Percentiles rank a stretch among this genome's conserved stretches.
Evolutionary conservation across 805 yeast species (phyloP).

Genomic region (Myxozyma kluyveri): DNA sequence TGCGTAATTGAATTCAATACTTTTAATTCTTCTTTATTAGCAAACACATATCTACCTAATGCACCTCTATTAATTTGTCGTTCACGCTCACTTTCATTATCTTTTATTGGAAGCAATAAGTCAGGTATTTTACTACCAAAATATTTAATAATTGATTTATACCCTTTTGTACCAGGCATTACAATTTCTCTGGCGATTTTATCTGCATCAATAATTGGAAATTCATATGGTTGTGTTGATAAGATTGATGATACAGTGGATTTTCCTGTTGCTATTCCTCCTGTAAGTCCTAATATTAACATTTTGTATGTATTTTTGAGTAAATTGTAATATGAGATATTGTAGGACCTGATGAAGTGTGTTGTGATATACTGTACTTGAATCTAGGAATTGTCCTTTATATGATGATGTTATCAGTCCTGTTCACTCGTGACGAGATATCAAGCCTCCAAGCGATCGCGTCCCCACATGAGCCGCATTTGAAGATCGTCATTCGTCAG

Average conservation of each 20-base stretch:
- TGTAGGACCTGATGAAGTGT: too few species aligned
- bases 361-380: too few species aligned
- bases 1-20: conserved; percentile 75
- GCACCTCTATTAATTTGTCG: conserved; percentile 62
- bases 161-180: conserved; percentile 72
- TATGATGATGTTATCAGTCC: too few species aligned
- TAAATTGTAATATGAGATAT: too few species aligned
- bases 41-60: conserved; percentile 74
- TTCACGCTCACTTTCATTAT: conserved; percentile 20
- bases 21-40: conserved; percentile 53
- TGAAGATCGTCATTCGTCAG: too few species aligned
- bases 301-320: too few species aligned
- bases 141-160: conserved; percentile 57
- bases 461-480: too few species aligned
- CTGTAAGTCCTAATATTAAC: conserved; percentile 94
- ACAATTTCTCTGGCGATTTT: conserved; percentile 82
- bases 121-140: conserved; percentile 58
- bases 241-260: conserved; percentile 76
- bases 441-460: too few species aligned
- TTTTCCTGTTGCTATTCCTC: conserved; percentile 97
- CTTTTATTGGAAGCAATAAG: conserved; percentile 34
- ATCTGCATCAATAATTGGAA: conserved; percentile 85
- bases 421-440: too few species aligned
- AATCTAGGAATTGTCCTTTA: too few species aligned
- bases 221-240: conserved; percentile 38